phyloP scores from a whole-genome alignment of 106 monocot species.

The Dendrobium catenatum region DNA sequence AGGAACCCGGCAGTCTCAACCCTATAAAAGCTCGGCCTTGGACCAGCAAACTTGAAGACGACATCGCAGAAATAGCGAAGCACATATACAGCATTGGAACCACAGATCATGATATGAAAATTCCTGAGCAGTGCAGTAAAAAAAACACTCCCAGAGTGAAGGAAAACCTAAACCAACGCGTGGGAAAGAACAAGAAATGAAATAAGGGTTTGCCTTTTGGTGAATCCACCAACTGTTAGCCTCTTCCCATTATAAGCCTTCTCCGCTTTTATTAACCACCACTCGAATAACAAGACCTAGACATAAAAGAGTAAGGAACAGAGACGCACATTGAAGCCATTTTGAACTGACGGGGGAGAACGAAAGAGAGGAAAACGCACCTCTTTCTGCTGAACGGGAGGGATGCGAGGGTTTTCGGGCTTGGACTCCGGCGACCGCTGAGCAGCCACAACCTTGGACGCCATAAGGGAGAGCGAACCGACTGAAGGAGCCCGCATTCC shows the following conservation, averaged over 20 bases:
- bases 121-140: background rate
- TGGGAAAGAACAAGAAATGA: background rate
- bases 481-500: no score
- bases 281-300: conserved; percentile 16
- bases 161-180: background rate
- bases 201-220: conserved; percentile 4
- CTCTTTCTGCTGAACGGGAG: background rate
- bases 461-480: background rate
- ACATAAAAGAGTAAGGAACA: background rate
- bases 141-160: background rate
- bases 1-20: no score
- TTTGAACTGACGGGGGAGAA: background rate
- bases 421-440: conserved; percentile 1
- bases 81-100: background rate
- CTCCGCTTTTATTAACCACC: conserved; percentile 12
- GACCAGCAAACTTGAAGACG: background rate
- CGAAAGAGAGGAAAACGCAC: background rate
- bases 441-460: background rate
- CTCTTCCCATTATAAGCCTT: conserved; percentile 6
- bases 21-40: no score
- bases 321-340: background rate
- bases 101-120: background rate
- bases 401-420: background rate
- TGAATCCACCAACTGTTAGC: conserved; percentile 11
- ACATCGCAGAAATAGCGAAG: background rate